Evolutionary conservation across 2,329 filamentous ascomycete genomes (phyloP), one percentile per base, ranked within the genome.

Genomic region (Phyllosticta capitalensis): DNA sequence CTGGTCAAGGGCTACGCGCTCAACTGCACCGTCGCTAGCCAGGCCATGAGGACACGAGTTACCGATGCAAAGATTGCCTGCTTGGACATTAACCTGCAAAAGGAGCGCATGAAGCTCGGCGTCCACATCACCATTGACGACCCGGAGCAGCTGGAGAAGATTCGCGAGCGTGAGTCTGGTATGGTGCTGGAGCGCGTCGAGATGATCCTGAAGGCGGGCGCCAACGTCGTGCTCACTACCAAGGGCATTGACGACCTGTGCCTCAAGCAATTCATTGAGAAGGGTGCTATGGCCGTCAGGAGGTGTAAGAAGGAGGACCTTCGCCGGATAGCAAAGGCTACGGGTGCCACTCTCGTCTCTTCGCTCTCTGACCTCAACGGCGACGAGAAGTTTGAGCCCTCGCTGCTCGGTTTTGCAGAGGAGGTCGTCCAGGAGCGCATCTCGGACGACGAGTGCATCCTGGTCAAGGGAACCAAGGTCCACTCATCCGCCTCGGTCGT

Each of bases 231-330:
- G 62, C 79, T 99, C 65, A 99, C 94, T 6, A 99, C 94, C 63
- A 99, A 99, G 82, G 94, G 94, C 67, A 99, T 99, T 65, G 94
- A 99, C 69, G 94, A 99, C 69, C 80, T 99, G 72, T 90, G 90
- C 67, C 78, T 99, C 65, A 99, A 99, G 82, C 82, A 89, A 63
- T 96, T 99, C 71, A 81, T 99, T 60, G 94, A 99, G 80, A 89
- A 84, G 73, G 92, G 92, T 62, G 92, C 91, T 61, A 97, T 99
- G 88, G 94, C 89, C 57, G 91, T 99, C 55, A 84, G 94, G 70
- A 83, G 94, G 72, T 97, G 92, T 77, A 99, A 97, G 82, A 99
- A 99, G 83, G 94, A 99, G 78, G 94, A 99, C 70, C 79, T 99
- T 62, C 83, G 94, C 72, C 86, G 94, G 68, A 97, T 99, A 77